phyloP scores from a whole-genome alignment of 257 asterid species.

The Asclepias syriaca region DNA sequence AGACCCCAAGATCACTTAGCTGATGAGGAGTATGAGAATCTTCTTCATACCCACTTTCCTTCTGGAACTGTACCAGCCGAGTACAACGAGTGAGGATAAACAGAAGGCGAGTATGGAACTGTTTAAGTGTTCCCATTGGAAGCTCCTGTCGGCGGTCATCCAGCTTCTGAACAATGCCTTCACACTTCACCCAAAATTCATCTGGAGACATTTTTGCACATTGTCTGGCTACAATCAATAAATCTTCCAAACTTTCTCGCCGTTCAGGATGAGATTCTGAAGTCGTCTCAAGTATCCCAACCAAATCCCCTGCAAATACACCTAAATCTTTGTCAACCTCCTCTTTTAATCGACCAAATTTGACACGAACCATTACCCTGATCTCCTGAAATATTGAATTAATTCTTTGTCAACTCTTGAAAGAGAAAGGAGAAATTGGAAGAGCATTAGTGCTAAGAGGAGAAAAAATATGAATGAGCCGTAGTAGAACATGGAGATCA shows the following conservation, averaged over 20 bases:
- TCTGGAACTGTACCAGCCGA: constrained; percentile 86
- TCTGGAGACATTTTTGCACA: constrained; percentile 75
- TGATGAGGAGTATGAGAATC: constrained; percentile 63
- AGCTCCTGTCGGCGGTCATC: constrained; percentile 96
- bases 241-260: constrained; percentile 74
- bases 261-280: constrained; percentile 60
- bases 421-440: constrained; percentile 6
- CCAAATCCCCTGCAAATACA: constrained; percentile 85
- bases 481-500: background rate
- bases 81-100: constrained; percentile 93
- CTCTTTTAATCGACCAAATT: constrained; percentile 73
- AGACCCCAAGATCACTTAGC: constrained; percentile 78
- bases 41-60: constrained; percentile 89
- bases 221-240: constrained; percentile 74
- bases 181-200: constrained; percentile 88
- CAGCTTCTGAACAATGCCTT: constrained; percentile 79
- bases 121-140: constrained; percentile 66
- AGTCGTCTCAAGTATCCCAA: constrained; percentile 65
- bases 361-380: constrained; percentile 62
- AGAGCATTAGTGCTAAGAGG: background rate
- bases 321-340: constrained; percentile 88
- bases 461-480: constrained; percentile 4
- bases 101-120: constrained; percentile 79
- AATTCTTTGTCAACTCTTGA: constrained; percentile 14
- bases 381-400: constrained; percentile 55